Base-by-base conservation (phyloP, 2,329 filamentous ascomycete species). In the Cordyceps tenuipes region DNA sequence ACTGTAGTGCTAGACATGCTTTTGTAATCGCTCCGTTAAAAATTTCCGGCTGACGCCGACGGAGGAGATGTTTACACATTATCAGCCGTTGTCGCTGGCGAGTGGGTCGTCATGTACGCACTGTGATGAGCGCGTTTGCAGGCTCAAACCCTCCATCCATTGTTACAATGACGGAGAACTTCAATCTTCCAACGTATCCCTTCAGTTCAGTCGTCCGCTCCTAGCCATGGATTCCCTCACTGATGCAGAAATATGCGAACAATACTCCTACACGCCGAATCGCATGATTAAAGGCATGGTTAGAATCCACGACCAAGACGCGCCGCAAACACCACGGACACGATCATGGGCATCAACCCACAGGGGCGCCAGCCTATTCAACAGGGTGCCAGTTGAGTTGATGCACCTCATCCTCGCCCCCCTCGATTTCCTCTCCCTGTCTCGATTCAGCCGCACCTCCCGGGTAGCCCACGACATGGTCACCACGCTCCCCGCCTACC, bases 401-500 rank as follows among this genome's bases (percentile, higher is more conserved):
- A 55, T 68, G 23, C 59, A 66, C 9, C 58, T 67, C 43, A 63
- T 66, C 12, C 63, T 67, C 47, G 64, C 65, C 34, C 59, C 68
- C 43, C 71, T 70, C 31, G 66, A 70, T 48, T 67, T 69, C 47
- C 66, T 63, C 43, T 68, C 68, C n/a, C 60, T 70, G 26, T 64
- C 64, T 56, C 70, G 68, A 59, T 62, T 72, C 51, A 68, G 69
- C 15, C 63, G 61, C 41, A 62, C 63, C n/a, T 70, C 65, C 19
- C 21, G 65, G 21, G 56, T 64, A 48, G 68, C 65, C 9, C 69
- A 68, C 36, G 61, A 60, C 23, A 51, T 69, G 1, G 63, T 72
- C 15, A 65, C 69, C 36, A 59, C 62, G 13, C 67, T 73, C 7
- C 67, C 71, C 2, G 65, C 74, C n/a, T 71, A 73, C 34, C 77